phyloP scores from a whole-genome alignment of 306 rosid genomes.

The Astragalus membranaceus region DNA sequence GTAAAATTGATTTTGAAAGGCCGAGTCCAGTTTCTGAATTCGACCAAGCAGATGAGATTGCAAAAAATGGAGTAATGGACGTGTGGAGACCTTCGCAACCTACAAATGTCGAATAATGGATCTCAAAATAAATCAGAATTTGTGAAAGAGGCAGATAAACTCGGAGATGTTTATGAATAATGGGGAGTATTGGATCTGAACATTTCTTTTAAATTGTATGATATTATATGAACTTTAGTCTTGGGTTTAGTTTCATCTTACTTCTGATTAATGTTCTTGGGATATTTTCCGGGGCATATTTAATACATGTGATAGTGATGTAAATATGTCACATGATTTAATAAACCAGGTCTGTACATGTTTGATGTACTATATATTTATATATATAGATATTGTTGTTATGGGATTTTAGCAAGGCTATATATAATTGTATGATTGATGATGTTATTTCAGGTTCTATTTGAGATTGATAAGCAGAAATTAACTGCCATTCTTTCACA shows the following conservation, averaged over 20 bases:
- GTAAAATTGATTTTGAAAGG: slow-evolving; percentile 24
- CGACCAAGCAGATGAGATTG: slow-evolving; percentile 31
- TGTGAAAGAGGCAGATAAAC: neutral
- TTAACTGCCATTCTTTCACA: too few species aligned
- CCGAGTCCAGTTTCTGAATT: slow-evolving; percentile 42
- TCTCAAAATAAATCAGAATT: neutral
- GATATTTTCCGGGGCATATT: neutral
- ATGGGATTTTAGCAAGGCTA: too few species aligned
- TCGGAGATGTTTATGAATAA: neutral
- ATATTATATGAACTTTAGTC: neutral
- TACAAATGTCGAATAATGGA: neutral
- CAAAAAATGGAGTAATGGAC: slow-evolving; percentile 18
- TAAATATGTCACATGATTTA: neutral
- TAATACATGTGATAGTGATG: neutral
- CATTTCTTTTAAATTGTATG: neutral
- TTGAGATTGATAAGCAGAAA: too few species aligned
- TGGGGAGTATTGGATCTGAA: neutral
- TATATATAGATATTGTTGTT: neutral
- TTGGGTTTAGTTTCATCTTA: neutral
- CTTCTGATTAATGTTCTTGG: neutral
- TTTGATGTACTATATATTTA: neutral
- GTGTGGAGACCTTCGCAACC: neutral
- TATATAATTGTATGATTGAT: too few species aligned
- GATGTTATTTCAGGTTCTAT: too few species aligned
- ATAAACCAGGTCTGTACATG: neutral